Conservation (phyloP, 345 rosid genomes). For the Noccaea caerulescens region DNA sequence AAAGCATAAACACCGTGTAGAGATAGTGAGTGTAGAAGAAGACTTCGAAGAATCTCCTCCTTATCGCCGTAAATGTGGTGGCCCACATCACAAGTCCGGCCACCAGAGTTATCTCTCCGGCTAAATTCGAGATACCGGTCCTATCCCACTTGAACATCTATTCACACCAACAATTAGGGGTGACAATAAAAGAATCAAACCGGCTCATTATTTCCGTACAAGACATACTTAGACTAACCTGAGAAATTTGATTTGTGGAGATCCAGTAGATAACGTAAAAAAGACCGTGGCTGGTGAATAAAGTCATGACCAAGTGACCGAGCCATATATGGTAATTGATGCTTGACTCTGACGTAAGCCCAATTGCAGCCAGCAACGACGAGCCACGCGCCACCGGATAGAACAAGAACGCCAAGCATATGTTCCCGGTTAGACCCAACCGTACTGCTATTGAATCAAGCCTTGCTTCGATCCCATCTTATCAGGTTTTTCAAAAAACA, state of each 20-base stretch:
- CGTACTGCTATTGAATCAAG: slow-evolving; percentile 42
- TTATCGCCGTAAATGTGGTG: slow-evolving; percentile 56
- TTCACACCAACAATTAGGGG: not conserved
- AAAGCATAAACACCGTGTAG: slow-evolving; percentile 67
- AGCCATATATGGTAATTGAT: slow-evolving; percentile 94
- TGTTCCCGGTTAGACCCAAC: slow-evolving; percentile 67
- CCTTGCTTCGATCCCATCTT: slow-evolving; percentile 73
- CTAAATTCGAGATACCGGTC: slow-evolving; percentile 52
- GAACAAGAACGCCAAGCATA: slow-evolving; percentile 65
- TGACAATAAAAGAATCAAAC: not conserved
- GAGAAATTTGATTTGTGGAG: slow-evolving; percentile 37
- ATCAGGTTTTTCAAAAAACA: slow-evolving; percentile 6
- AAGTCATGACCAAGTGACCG: slow-evolving; percentile 66
- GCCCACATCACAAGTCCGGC: slow-evolving; percentile 69
- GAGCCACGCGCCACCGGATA: slow-evolving; percentile 87
- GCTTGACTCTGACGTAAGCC: slow-evolving; percentile 80
- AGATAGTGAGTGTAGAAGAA: slow-evolving; percentile 80
- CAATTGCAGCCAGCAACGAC: slow-evolving; percentile 66
- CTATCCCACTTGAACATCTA: slow-evolving; percentile 62
- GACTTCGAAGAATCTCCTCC: slow-evolving; percentile 70
- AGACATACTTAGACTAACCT: slow-evolving; percentile 46
- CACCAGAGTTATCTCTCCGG: slow-evolving; percentile 67
- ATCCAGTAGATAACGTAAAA: slow-evolving; percentile 58
- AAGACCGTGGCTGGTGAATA: slow-evolving; percentile 71
- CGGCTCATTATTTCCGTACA: not conserved